Evolutionary conservation across 352 stramenopile species (phyloP).

Genomic region (Saprolegnia parasitica): DNA sequence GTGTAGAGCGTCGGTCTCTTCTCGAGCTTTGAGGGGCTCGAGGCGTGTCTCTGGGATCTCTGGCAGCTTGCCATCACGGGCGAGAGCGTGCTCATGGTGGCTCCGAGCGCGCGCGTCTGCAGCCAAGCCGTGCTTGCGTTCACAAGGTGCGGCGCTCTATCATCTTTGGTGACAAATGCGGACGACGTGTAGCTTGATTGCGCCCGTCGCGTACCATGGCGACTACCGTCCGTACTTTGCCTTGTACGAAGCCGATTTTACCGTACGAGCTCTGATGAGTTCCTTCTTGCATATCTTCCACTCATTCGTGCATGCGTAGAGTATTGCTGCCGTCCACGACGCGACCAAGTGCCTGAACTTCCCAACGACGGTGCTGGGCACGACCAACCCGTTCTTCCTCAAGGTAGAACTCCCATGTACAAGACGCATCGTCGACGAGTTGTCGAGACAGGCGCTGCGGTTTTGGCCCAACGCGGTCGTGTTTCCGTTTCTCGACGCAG

Average conservation of each 20-base stretch:
- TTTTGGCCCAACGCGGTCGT: slow-evolving; percentile 76
- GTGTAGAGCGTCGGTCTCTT: slow-evolving; percentile 56
- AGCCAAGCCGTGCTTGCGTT: slow-evolving; percentile 77
- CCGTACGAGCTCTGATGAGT: slow-evolving; percentile 13
- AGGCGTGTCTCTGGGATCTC: slow-evolving; percentile 67
- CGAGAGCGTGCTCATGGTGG: slow-evolving; percentile 73
- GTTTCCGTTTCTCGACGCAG: slow-evolving; percentile 61
- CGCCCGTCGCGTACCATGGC: slow-evolving; percentile 67
- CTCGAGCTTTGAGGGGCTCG: slow-evolving; percentile 75
- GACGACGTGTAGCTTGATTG: slow-evolving; percentile 54
- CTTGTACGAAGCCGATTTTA: slow-evolving; percentile 81
- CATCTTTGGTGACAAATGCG: too few relatives aligned
- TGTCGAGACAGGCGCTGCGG: slow-evolving; percentile 48
- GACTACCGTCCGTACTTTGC: slow-evolving; percentile 85
- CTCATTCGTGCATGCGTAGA: slow-evolving; percentile 32
- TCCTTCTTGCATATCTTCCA: too few relatives aligned
- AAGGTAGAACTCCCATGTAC: slow-evolving; percentile 44
- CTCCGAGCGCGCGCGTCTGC: slow-evolving; percentile 70
- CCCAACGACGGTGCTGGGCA: slow-evolving; percentile 66
- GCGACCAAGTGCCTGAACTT: slow-evolving; percentile 37
- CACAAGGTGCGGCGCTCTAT: slow-evolving; percentile 44
- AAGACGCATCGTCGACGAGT: too few relatives aligned
- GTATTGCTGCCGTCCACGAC: slow-evolving; percentile 22
- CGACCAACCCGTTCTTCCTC: slow-evolving; percentile 86
- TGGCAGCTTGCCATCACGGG: slow-evolving; percentile 84